Percentiles rank a stretch among this genome's conserved stretches.
phyloP scores from a whole-genome alignment of 1,284 basidiomycete species.

The Marasmius fiardii region DNA sequence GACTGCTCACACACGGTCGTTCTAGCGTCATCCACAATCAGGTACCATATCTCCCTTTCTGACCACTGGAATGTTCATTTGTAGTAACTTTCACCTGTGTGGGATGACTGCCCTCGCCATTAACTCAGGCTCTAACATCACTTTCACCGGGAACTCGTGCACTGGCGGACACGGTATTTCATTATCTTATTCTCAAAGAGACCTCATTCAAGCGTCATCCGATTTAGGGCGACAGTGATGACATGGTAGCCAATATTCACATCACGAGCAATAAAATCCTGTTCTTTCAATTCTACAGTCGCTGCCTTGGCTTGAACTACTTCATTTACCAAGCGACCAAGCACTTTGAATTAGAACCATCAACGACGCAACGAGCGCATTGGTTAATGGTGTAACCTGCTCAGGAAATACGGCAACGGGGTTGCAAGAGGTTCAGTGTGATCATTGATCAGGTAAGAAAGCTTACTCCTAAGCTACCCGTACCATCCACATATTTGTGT shows the following conservation, averaged over 20 bases:
- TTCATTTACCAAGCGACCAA: slow-evolving; percentile 22
- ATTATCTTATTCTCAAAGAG: neutral
- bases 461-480: neutral
- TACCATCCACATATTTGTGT: neutral
- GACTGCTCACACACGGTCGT: too few relatives aligned
- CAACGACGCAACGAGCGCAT: slow-evolving; percentile 27
- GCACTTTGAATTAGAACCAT: slow-evolving; percentile 40
- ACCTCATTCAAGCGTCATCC: neutral
- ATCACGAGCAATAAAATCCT: slow-evolving; percentile 32
- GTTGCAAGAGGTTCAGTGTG: slow-evolving; percentile 27
- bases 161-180: slow-evolving; percentile 46
- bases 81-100: slow-evolving; percentile 12
- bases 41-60: neutral
- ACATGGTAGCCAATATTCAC: slow-evolving; percentile 32
- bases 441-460: slow-evolving; percentile 32
- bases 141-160: slow-evolving; percentile 45
- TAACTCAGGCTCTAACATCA: slow-evolving; percentile 44
- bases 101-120: slow-evolving; percentile 57
- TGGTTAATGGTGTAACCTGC: slow-evolving; percentile 35
- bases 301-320: too few relatives aligned
- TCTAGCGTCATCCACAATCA: slow-evolving; percentile 16
- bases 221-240: too few relatives aligned
- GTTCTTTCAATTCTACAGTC: too few relatives aligned
- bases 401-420: slow-evolving; percentile 22
- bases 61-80: neutral